Percentiles rank a stretch among this genome's conserved stretches.
Conservation (phyloP, 2,329 filamentous ascomycete genomes). For the Fusarium armeniacum region DNA sequence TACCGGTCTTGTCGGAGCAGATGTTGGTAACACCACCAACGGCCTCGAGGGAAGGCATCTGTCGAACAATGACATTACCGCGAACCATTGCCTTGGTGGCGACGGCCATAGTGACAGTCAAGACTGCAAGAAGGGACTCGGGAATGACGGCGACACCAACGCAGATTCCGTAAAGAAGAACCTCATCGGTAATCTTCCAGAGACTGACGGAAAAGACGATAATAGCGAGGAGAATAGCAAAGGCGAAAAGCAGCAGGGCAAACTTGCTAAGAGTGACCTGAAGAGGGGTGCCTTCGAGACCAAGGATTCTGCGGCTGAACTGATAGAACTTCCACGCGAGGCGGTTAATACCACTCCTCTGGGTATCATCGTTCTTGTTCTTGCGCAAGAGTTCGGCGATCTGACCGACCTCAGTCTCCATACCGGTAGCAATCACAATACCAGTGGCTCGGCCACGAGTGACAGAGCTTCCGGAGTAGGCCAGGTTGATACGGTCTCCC, state of each 20-base stretch:
- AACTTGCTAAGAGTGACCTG: conserved; percentile 89
- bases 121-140: conserved; percentile 76
- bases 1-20: conserved; percentile 79
- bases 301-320: conserved; percentile 68
- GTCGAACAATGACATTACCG: conserved; percentile 75
- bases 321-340: conserved; percentile 60
- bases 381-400: conserved; percentile 78
- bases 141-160: conserved; percentile 75
- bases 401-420: conserved; percentile 81
- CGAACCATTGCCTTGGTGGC: conserved; percentile 75
- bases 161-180: conserved; percentile 72
- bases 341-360: conserved; percentile 60
- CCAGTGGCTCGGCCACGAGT: conserved; percentile 78
- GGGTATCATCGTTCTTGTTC: conserved; percentile 61
- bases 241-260: conserved; percentile 82
- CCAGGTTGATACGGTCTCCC: conserved; percentile 78
- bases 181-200: conserved; percentile 68
- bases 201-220: conserved; percentile 73
- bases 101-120: conserved; percentile 79
- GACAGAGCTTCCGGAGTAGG: conserved; percentile 79
- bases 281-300: conserved; percentile 82
- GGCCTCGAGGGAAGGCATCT: conserved; percentile 75
- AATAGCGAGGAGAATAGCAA: conserved; percentile 73
- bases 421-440: conserved; percentile 78
- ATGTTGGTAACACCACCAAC: conserved; percentile 79